Evolutionary conservation across 805 yeast genomes (phyloP), one percentile per base, ranked within the genome.

Genomic region (Hanseniaspora hatyaiensis): DNA sequence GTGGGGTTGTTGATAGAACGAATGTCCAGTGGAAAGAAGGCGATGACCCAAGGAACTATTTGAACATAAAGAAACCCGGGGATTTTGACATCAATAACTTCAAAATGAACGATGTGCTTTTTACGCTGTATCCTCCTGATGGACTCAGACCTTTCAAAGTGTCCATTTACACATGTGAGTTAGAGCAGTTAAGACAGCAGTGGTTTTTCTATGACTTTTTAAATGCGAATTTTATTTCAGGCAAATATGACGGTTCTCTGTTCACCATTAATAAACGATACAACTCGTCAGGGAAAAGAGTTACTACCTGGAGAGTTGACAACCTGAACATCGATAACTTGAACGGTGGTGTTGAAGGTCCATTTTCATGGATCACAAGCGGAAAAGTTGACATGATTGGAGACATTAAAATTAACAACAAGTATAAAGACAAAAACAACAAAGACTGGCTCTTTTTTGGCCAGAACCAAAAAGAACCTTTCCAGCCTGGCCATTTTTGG

Each of bases 361-460:
- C 97, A 11, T 86, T 92, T 63, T 96, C 97, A 6, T 92, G 99
- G 99, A 89, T 92, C 49, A 78, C 85, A 5, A 73, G 75, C 52
- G 98, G 99, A 12, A 78, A 78, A 44, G 97, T 89, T 19, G 96
- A 92, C 62, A 80, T 92, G 79, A 67, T 85, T 53, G 96, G 96
- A 6, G 96, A 92, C 59, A 77, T 89, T 3, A 41, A 38, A 36
- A 15, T 75, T 80, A 72, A 78, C 87, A 2, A 94, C 95, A 0
- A 75, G 40, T 78, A 75, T 44, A 69, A 71, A 36, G 78, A 75
- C 45, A 69, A 71, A 34, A 73, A 75, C 29, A 76, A 72, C 34
- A 61, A 72, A 40, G 70, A 70, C 45, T 65, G 39, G 47, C 59
- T n/a, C 4, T 15, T 38, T 36, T 22, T 48, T 58, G 34, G 60